A percentile compares a stretch with the other conserved stretches of the same genome.
Evolutionary conservation across 352 stramenopile genomes (phyloP).

Genomic region (Pythium brassicae): DNA sequence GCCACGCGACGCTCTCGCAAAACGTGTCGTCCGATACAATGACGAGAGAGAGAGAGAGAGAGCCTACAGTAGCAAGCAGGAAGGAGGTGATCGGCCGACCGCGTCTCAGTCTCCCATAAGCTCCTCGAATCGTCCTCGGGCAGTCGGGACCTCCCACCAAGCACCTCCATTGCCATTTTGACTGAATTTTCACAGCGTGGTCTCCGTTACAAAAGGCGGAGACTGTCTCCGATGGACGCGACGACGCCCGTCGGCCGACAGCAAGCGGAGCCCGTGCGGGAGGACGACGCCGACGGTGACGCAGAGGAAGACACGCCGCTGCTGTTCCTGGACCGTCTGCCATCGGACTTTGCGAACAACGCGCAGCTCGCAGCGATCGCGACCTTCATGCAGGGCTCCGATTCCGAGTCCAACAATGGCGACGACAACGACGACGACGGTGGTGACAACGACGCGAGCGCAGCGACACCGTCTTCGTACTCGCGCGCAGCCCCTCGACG

Average conservation of each 20-base stretch:
- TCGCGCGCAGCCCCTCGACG: background rate
- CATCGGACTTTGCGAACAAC: constrained; percentile 57
- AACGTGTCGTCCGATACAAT: too few species aligned
- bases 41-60: too few species aligned
- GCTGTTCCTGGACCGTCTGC: constrained; percentile 70
- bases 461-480: background rate
- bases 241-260: background rate
- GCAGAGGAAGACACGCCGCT: constrained; percentile 70
- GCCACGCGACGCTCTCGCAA: too few species aligned
- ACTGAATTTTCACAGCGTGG: too few species aligned
- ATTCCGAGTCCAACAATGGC: constrained; percentile 18
- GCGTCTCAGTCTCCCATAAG: too few species aligned
- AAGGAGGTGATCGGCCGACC: too few species aligned
- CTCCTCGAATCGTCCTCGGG: too few species aligned
- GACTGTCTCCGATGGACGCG: too few species aligned
- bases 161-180: too few species aligned
- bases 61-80: too few species aligned
- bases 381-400: constrained; percentile 68
- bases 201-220: too few species aligned
- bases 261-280: background rate
- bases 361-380: constrained; percentile 69
- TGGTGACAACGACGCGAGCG: background rate
- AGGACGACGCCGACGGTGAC: background rate
- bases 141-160: too few species aligned
- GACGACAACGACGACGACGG: constrained; percentile 8